Percentiles rank a stretch among this genome's conserved stretches.
Evolutionary conservation across 257 asterid species (phyloP).

Genomic region (Solanum clarkiae): DNA sequence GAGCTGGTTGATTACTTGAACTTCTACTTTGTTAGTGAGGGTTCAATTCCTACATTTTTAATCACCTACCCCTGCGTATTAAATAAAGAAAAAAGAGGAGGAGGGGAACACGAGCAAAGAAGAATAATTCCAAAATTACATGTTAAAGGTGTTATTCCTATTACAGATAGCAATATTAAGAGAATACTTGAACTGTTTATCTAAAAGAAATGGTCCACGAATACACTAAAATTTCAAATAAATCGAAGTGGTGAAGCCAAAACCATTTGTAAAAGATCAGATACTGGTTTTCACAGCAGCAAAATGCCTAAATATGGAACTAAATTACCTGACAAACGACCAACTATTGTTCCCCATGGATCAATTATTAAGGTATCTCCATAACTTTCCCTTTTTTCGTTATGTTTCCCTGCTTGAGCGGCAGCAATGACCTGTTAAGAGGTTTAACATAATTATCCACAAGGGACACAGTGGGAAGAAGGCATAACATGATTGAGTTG

Average conservation of each 20-base stretch:
- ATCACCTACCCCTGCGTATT: not conserved
- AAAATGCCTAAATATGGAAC: not conserved
- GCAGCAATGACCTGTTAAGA: slow-evolving; percentile 67
- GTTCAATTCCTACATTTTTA: not conserved
- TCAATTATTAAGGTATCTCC: slow-evolving; percentile 82
- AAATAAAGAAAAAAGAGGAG: not conserved
- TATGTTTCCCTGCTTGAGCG: slow-evolving; percentile 86
- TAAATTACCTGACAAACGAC: slow-evolving; percentile 41
- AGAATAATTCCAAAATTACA: not conserved
- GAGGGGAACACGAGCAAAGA: not conserved
- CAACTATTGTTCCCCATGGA: slow-evolving; percentile 85
- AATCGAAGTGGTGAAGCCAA: not conserved
- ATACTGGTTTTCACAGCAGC: not conserved
- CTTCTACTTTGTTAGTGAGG: not conserved
- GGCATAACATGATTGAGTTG: not conserved
- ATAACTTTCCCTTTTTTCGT: slow-evolving; percentile 67
- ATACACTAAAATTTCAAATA: not conserved
- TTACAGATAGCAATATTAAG: not conserved
- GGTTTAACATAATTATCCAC: not conserved
- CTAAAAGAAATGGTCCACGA: not conserved
- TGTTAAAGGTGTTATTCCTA: not conserved
- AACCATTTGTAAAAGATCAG: not conserved
- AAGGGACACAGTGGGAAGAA: not conserved
- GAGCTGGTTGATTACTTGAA: not conserved
- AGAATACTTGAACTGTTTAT: not conserved